Base-by-base conservation (phyloP, 441 rosid species). In the Breynia disticha region DNA sequence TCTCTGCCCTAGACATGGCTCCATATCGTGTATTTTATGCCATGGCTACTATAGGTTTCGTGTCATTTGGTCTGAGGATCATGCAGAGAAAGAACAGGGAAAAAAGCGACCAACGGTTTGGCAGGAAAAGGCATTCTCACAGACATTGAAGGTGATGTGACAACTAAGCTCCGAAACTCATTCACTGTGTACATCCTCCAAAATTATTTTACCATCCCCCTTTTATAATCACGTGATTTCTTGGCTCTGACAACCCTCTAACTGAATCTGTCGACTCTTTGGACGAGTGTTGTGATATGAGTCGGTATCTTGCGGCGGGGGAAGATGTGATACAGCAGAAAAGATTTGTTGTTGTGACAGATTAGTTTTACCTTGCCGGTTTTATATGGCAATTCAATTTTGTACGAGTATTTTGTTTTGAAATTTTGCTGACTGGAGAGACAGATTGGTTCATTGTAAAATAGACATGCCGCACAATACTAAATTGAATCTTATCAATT, bases 11-110 rank as follows among this genome's bases (percentile, higher is more conserved):
- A 71, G 75, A 77, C 35, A 76, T 81, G 86, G 84, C 74, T 11
- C 97, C 97, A 45, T 89, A 83, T 74, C 77, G 69, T 64, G 81
- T 75, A 12, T 89, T 93, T 59, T 81, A 86, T 19, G 82, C 93
- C 48, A 75, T 84, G 79, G 93, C 96, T 64, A 71, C 74, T 24
- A 57, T 81, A n/a, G 99, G 97, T 57, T 68, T 67, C 65, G 42
- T 81, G 56, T 81, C 86, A 22, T 71, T 67, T 44, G 70, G 71
- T 46, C 64, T 57, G 54, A 83, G 69, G 64, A 53, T 84, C 64
- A 59, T 79, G 52, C 81, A 76, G 70, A 61, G 63, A 72, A 79
- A 79, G 54, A 66, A 60, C 56, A 50, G 60, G 67, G 76, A 79
- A 65, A 87, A 75, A 45, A 72, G 80, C 62, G 88, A 79, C 52